Evolutionary conservation across 306 rosid genomes (phyloP).

Genomic region (Crataegus laevigata): DNA sequence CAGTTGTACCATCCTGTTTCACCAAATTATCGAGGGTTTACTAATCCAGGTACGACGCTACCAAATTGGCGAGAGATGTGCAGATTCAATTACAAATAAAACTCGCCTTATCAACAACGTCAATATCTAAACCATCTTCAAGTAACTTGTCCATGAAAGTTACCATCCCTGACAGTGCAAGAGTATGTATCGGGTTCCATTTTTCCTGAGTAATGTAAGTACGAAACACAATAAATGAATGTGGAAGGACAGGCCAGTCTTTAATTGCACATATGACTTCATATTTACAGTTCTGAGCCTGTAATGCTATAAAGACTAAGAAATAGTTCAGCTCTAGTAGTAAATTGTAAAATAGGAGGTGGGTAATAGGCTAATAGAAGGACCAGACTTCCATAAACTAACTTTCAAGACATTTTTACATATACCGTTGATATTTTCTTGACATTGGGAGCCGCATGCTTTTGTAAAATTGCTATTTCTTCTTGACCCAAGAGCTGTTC

Average conservation of each 20-base stretch:
- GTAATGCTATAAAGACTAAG: not conserved
- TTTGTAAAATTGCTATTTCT: slow-evolving; percentile 65
- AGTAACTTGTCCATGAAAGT: slow-evolving; percentile 61
- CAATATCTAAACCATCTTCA: slow-evolving; percentile 57
- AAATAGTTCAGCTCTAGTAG: not conserved
- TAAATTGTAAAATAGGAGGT: not conserved
- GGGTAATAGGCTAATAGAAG: not conserved
- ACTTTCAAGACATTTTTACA: not conserved
- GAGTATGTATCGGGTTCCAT: slow-evolving; percentile 76
- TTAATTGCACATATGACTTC: not conserved
- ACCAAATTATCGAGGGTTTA: slow-evolving; percentile 19
- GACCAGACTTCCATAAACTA: not conserved
- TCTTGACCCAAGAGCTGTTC: slow-evolving; percentile 78
- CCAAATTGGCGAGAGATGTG: not conserved
- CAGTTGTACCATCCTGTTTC: slow-evolving; percentile 75
- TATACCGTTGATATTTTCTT: slow-evolving; percentile 63
- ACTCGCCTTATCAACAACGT: slow-evolving; percentile 45
- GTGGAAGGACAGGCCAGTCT: not conserved
- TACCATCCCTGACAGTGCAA: slow-evolving; percentile 63
- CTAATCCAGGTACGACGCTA: not conserved
- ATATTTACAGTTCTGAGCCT: not conserved
- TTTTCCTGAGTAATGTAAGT: slow-evolving; percentile 43
- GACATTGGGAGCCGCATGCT: slow-evolving; percentile 53
- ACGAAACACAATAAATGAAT: not conserved
- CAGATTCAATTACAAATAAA: not conserved